Evolutionary conservation across 2,329 filamentous ascomycete species (phyloP).

Genomic region (Diatrype stigma): DNA sequence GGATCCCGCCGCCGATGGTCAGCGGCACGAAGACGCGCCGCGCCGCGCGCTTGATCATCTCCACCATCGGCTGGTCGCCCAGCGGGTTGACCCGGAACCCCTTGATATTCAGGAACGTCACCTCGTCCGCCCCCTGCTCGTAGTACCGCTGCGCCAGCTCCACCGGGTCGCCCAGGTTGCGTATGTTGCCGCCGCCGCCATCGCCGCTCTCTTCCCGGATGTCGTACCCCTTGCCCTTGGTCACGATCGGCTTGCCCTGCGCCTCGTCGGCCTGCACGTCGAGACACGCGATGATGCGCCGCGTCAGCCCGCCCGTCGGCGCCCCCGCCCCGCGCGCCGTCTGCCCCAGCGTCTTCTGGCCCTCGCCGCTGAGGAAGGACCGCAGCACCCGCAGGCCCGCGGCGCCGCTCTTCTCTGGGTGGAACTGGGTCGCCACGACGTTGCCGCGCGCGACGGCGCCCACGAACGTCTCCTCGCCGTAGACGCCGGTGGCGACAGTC

Average conservation of each 20-base stretch:
- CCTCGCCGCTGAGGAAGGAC: constrained; percentile 76
- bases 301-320: constrained; percentile 69
- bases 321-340: constrained; percentile 22
- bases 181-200: constrained; percentile 52
- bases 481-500: constrained; percentile 85
- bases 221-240: constrained; percentile 98
- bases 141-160: constrained; percentile 94
- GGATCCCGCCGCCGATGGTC: constrained; percentile 92
- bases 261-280: constrained; percentile 88
- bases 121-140: constrained; percentile 91
- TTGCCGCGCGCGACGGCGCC: constrained; percentile 85
- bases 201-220: constrained; percentile 78
- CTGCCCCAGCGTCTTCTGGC: constrained; percentile 47
- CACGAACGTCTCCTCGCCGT: constrained; percentile 85
- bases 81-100: constrained; percentile 94
- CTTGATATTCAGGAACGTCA: constrained; percentile 98
- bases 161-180: constrained; percentile 95
- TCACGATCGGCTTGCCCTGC: constrained; percentile 90
- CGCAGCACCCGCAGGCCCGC: constrained; percentile 81
- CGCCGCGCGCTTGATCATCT: constrained; percentile 81
- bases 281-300: constrained; percentile 89
- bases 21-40: constrained; percentile 93
- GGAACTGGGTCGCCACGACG: constrained; percentile 89
- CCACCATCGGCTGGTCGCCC: constrained; percentile 91
- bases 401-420: constrained; percentile 93